Base-by-base conservation (phyloP, 208 protist species). In the Angomonas deanei region DNA sequence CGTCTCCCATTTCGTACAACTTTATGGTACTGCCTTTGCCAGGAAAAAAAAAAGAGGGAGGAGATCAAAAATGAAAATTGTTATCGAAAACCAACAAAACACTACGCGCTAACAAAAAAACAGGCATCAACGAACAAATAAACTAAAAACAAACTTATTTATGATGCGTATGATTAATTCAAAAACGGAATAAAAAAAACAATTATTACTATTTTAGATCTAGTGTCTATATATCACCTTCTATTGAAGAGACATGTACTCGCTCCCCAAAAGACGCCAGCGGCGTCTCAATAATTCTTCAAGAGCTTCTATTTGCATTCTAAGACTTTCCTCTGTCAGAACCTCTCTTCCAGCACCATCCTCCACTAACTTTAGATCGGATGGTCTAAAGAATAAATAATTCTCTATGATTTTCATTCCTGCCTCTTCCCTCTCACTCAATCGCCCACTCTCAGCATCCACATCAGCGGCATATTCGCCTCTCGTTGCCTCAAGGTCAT, bases 21-120 rank as follows among this genome's bases (percentile, higher is more conserved):
- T n/a, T n/a, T n/a, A n/a, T n/a, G n/a, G n/a, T n/a, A n/a, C n/a
- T 53, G 19, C 19, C n/a, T 28, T 13, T 56, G 28, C 21, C 23
- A 32, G 28, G 19, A 56, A 56, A 26, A 32, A 32, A 34, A 56
- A 56, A 53, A 53, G 23, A 53, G n/a, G 21, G 47, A 26, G n/a
- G 47, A 42, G 15, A 42, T n/a, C 34, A 15, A 42, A 42, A 42
- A 42, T 15, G 19, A 26, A 53, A 24, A 28, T 8, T 32, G 50
- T 8, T 34, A 56, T 32, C 19, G 24, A 17, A 56, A 56, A 56
- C 6, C 13, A 53, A 17, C 2, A 28, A 26, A 56, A 26, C 17
- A 56, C 4, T 56, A 56, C 6, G 26, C 21, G 28, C 19, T 32
- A 31, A 53, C 11, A 53, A 28, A 53, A 53, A 26, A 53, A 26